phyloP scores from a whole-genome alignment of 2,329 filamentous ascomycete genomes.

The Sordariomycetes sp. region DNA sequence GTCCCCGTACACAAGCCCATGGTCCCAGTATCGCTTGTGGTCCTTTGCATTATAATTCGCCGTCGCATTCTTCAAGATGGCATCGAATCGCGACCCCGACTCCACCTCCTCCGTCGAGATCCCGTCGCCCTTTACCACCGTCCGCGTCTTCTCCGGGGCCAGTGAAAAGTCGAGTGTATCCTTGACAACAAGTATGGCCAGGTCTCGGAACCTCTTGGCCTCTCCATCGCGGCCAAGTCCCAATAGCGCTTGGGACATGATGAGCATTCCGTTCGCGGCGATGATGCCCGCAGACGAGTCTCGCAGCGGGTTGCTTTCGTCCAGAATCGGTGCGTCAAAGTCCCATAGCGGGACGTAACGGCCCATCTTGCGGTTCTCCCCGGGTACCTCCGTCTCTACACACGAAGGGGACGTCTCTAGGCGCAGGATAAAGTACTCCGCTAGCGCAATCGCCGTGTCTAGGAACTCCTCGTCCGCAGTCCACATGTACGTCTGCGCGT shows the following conservation, averaged over 20 bases:
- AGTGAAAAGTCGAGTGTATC: conserved; percentile 17
- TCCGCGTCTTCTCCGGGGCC: conserved; percentile 9
- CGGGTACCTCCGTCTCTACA: conserved; percentile 12
- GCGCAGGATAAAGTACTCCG: conserved; percentile 33
- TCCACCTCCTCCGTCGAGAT: background rate
- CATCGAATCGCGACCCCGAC: conserved; percentile 5
- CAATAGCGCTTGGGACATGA: conserved; percentile 20
- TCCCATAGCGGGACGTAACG: conserved; percentile 24
- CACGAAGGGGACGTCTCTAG: conserved; percentile 18
- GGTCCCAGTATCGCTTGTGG: conserved; percentile 17
- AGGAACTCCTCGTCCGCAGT: conserved; percentile 29
- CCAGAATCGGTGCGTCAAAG: conserved; percentile 30
- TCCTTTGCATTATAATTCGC: conserved; percentile 19
- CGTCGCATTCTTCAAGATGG: conserved; percentile 14
- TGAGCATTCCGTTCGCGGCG: conserved; percentile 22
- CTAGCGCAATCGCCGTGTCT: conserved; percentile 27
- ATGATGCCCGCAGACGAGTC: conserved; percentile 15
- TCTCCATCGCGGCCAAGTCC: conserved; percentile 7
- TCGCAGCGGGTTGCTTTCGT: conserved; percentile 13
- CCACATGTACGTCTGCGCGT: conserved; percentile 33
- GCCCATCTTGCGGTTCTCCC: conserved; percentile 14
- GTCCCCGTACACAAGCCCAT: conserved; percentile 33
- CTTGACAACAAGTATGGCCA: conserved; percentile 14
- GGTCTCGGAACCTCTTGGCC: conserved; percentile 11
- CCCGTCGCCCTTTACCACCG: background rate